Conservation (phyloP, 2,329 filamentous ascomycete species). For the Pyricularia grisea region DNA sequence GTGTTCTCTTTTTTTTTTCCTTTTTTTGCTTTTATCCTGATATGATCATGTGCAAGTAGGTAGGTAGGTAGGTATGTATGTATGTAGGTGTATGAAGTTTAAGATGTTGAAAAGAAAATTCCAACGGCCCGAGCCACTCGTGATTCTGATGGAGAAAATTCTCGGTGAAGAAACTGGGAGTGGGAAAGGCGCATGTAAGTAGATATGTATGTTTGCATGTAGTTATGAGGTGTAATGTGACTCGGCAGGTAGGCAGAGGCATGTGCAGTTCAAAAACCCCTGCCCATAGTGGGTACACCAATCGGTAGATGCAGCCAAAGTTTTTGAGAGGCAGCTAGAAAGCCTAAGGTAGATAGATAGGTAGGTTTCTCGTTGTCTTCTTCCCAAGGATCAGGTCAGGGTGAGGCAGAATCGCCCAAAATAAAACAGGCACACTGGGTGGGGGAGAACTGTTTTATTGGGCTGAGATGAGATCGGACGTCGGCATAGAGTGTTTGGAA, state of each 20-base stretch:
- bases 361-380: background rate
- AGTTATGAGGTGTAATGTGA: background rate
- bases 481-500: background rate
- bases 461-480: background rate
- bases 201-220: too few relatives aligned
- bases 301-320: too few relatives aligned
- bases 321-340: background rate
- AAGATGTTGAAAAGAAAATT: background rate
- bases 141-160: background rate
- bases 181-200: background rate
- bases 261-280: too few relatives aligned
- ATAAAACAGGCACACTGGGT: background rate
- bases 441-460: background rate
- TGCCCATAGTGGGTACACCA: too few relatives aligned
- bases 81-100: too few relatives aligned
- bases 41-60: too few relatives aligned
- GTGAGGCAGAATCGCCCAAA: background rate
- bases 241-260: background rate
- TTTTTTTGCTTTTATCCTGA: background rate
- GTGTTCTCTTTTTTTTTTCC: background rate
- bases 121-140: background rate
- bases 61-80: too few relatives aligned
- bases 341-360: background rate
- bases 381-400: background rate
- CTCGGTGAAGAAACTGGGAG: background rate